Conservation (phyloP, 148 eudicot species). For the Persicaria tinctoria region DNA sequence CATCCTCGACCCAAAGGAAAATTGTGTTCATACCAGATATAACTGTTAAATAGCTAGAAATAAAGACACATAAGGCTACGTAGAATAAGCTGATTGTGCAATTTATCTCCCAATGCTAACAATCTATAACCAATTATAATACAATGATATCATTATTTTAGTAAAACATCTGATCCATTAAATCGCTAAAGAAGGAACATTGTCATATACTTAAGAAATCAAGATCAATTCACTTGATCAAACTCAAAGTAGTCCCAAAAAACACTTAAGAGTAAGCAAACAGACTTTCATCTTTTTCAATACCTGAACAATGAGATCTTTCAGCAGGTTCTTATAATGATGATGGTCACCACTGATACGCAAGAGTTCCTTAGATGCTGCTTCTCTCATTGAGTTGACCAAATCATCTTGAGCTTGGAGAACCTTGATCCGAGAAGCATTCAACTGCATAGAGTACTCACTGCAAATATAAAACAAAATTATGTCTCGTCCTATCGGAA, state of each 20-base stretch:
- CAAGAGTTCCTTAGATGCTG: constrained; percentile 76
- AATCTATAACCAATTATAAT: background rate
- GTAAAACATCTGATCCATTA: background rate
- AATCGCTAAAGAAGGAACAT: background rate
- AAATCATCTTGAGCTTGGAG: constrained; percentile 99
- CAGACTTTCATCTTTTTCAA: constrained; percentile 1
- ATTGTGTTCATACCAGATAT: background rate
- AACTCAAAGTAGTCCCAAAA: background rate
- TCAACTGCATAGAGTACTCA: constrained; percentile 98
- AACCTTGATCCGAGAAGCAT: constrained; percentile 95
- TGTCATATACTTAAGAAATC: background rate
- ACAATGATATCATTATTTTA: background rate
- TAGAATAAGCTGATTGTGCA: background rate
- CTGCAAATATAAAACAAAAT: constrained; percentile 30
- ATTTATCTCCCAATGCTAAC: background rate
- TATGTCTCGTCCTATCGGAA: background rate
- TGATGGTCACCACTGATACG: constrained; percentile 53
- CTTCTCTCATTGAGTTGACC: constrained; percentile 81
- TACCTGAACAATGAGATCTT: constrained; percentile 90
- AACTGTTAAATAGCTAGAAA: background rate
- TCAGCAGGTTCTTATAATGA: constrained; percentile 52
- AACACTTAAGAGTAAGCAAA: background rate
- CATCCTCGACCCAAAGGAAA: background rate
- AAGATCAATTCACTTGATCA: background rate
- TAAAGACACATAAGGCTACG: background rate